A percentile compares a stretch with the other conserved stretches of the same genome.
phyloP scores from a whole-genome alignment of 805 yeast genomes.

The Saturnispora besseyi region DNA sequence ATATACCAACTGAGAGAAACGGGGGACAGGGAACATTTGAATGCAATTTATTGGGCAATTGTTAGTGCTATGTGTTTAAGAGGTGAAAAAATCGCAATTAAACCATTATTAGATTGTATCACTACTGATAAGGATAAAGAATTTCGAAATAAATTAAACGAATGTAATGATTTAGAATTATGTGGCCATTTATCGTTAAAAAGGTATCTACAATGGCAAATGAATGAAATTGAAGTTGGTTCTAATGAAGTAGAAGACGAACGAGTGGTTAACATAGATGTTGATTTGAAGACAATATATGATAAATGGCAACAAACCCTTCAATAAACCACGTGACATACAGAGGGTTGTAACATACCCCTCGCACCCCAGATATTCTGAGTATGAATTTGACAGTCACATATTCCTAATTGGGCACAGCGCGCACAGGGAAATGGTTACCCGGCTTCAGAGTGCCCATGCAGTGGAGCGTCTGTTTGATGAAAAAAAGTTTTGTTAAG shows the following conservation, averaged over 20 bases:
- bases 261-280: background rate
- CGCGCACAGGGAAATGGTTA: background rate
- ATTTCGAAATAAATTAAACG: background rate
- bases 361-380: background rate
- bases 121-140: background rate
- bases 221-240: background rate
- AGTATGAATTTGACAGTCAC: background rate
- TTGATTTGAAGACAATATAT: background rate
- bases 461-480: background rate
- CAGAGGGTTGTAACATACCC: background rate
- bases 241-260: background rate
- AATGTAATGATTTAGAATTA: background rate
- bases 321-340: background rate
- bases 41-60: conserved; percentile 1
- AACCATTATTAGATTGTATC: background rate
- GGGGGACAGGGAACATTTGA: background rate
- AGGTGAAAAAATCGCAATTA: background rate
- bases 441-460: background rate
- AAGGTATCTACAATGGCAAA: background rate
- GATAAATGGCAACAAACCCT: conserved; percentile 1
- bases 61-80: conserved; percentile 1
- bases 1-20: conserved; percentile 27
- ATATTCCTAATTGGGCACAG: background rate
- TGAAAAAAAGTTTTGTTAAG: background rate
- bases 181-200: background rate